Evolutionary conservation across 805 yeast species (phyloP).

Genomic region (Myxozyma sirexii): DNA sequence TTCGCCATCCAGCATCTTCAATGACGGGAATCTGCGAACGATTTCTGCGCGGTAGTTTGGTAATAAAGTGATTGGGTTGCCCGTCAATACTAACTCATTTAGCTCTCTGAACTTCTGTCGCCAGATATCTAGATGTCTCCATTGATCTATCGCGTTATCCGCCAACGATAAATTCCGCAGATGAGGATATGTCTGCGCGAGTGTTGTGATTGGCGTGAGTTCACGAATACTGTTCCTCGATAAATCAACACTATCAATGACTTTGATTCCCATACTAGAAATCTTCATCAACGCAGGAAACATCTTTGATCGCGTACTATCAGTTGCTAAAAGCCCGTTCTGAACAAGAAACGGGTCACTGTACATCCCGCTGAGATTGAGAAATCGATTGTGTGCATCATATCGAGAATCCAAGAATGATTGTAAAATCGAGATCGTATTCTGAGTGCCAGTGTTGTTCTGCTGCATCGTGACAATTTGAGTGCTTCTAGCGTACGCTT

Average conservation of each 20-base stretch:
- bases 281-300: constrained; percentile 70
- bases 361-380: constrained; percentile 68
- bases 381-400: constrained; percentile 61
- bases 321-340: constrained; percentile 66
- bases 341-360: constrained; percentile 62
- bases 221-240: constrained; percentile 68
- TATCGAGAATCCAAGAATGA: constrained; percentile 67
- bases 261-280: constrained; percentile 11
- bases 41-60: constrained; percentile 58
- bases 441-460: constrained; percentile 33
- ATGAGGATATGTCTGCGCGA: constrained; percentile 74
- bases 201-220: constrained; percentile 57
- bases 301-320: constrained; percentile 62
- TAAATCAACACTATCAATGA: constrained; percentile 46
- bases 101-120: constrained; percentile 70
- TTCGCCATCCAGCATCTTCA: constrained; percentile 76
- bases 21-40: constrained; percentile 73
- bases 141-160: constrained; percentile 64
- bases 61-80: constrained; percentile 64
- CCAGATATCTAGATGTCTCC: constrained; percentile 71
- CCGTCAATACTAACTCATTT: constrained; percentile 74
- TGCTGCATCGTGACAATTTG: not conserved
- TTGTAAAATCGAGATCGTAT: constrained; percentile 65
- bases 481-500: too few species aligned
- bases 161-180: constrained; percentile 79